Base-by-base conservation (phyloP, 1,139 yeast species). In the Magnusiomyces paraingens region DNA sequence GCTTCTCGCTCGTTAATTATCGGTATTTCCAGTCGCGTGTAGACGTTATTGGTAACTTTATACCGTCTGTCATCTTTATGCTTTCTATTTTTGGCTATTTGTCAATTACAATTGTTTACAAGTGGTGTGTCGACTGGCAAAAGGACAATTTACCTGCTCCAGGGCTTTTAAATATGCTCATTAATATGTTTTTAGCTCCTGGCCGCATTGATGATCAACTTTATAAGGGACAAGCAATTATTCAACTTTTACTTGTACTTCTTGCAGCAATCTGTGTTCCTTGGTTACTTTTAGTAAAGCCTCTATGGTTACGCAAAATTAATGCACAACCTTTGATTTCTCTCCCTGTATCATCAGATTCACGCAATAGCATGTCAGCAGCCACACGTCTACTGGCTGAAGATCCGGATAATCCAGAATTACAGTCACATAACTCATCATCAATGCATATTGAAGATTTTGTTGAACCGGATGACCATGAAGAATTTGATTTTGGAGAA, bases 91-190 rank as follows among this genome's bases (percentile, higher is more conserved):
- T 93, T 69, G 99, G 99, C 17, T 93, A 93, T 70, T 76, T 93
- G 58, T 79, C 95, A 3, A 64, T 93, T 53, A 79, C 93, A 44
- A 93, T 93, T 62, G 77, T 94, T 39, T 93, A 91, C 76, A 93
- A 93, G 72, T 93, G 99, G 99, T 74, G 84, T 40, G 84, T 87
- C 47, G 96, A 93, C 73, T 93, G 99, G 99, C 70, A 84, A 49
- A 83, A 80, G 15, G 77, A 78, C 36, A 84, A 75, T 1, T 81
- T 77, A 63, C 86, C 84, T 55, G 95, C 99, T 0, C 99, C 99
- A 1, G 95, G 96, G 35, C 74, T 93, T 64, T 79, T 93, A 61
- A 91, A 94, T 70, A 93, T 90, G 96, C 78, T 93, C 64, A 93
- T 93, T 64, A 87, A 88, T 68, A 93, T 93, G 99, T 93, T 94